These are phyloP conservation scores for Kwoniella sp. DNA, from an alignment of 768 basidiomycete species.

Conservation along the genomic window DNA sequence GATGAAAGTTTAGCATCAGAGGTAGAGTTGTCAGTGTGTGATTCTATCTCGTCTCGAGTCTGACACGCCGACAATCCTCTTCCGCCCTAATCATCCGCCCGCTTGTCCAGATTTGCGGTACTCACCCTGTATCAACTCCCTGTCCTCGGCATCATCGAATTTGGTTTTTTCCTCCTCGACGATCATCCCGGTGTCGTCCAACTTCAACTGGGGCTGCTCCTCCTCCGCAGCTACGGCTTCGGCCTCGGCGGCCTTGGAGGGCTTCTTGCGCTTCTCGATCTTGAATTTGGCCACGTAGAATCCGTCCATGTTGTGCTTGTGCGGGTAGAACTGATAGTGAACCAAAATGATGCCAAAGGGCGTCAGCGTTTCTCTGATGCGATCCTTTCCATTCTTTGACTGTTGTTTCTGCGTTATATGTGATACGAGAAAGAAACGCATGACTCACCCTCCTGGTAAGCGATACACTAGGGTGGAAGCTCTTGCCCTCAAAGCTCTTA, in stretches of 20 bases:
- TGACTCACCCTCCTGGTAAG: slow-evolving; percentile 69
- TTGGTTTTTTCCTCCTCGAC: slow-evolving; percentile 50
- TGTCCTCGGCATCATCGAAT: slow-evolving; percentile 79
- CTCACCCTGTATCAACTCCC: slow-evolving; percentile 76
- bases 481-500: slow-evolving; percentile 86
- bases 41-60: too few species aligned
- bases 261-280: slow-evolving; percentile 77
- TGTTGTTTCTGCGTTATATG: too few species aligned
- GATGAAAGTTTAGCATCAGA: slow-evolving; percentile 5
- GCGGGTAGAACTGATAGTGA: slow-evolving; percentile 60
- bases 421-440: background rate
- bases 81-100: too few species aligned
- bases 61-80: too few species aligned
- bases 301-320: slow-evolving; percentile 99
- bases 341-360: background rate
- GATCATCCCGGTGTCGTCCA: slow-evolving; percentile 45
- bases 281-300: slow-evolving; percentile 99
- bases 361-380: too few species aligned
- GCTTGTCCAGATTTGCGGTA: slow-evolving; percentile 19
- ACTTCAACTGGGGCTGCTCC: slow-evolving; percentile 46
- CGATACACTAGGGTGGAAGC: slow-evolving; percentile 74
- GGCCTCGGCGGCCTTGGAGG: slow-evolving; percentile 35
- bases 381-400: too few species aligned
- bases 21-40: too few species aligned
- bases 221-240: slow-evolving; percentile 49